Conservation (phyloP, 768 basidiomycete species). For the Leucocoprinus leucothites region DNA sequence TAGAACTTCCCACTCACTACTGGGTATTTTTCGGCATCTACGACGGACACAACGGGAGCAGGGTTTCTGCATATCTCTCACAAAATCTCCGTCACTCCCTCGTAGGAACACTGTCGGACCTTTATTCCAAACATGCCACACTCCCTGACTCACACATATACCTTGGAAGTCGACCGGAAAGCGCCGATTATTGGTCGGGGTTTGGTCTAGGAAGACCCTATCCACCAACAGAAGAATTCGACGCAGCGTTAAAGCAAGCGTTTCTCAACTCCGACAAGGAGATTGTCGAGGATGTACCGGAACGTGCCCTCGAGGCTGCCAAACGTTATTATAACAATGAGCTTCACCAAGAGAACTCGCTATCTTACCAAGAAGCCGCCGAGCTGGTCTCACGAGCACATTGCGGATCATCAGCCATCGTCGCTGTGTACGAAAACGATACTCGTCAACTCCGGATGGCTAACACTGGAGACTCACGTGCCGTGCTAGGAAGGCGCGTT, state of each 20-base stretch:
- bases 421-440: slow-evolving; percentile 41
- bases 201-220: slow-evolving; percentile 13
- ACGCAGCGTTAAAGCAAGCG: slow-evolving; percentile 30
- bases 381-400: slow-evolving; percentile 29
- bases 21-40: slow-evolving; percentile 26
- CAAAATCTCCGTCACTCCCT: slow-evolving; percentile 27
- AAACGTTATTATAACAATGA: slow-evolving; percentile 9
- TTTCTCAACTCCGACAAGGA: slow-evolving; percentile 39
- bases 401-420: slow-evolving; percentile 40
- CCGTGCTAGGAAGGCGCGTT: slow-evolving; percentile 41
- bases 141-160: slow-evolving; percentile 15
- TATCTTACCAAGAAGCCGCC: slow-evolving; percentile 24
- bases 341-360: slow-evolving; percentile 1
- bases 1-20: slow-evolving; percentile 16
- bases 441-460: slow-evolving; percentile 37
- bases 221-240: slow-evolving; percentile 28
- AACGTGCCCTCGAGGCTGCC: slow-evolving; percentile 20
- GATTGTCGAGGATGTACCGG: slow-evolving; percentile 32
- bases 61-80: slow-evolving; percentile 30
- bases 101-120: slow-evolving; percentile 21
- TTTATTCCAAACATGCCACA: slow-evolving; percentile 18
- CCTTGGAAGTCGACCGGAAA: slow-evolving; percentile 6
- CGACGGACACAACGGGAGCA: slow-evolving; percentile 30
- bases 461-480: slow-evolving; percentile 45
- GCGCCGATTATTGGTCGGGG: slow-evolving; percentile 1